These are phyloP conservation scores for Aaosphaeria arxii DNA, from an alignment of 2,329 filamentous ascomycete species.

Conservation along the genomic window DNA sequence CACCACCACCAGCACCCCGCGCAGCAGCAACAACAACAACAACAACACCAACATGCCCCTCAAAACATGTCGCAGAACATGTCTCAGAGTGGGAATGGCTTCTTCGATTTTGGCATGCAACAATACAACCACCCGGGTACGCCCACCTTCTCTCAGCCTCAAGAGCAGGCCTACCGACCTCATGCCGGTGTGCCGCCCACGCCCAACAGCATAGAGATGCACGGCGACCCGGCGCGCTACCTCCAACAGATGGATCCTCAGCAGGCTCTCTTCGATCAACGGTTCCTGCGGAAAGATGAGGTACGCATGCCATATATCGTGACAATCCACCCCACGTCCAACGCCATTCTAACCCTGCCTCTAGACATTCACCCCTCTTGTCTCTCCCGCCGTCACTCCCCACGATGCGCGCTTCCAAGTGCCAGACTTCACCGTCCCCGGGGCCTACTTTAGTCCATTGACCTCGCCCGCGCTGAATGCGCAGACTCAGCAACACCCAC, in stretches of 20 bases:
- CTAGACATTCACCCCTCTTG: conserved; percentile 77
- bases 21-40: conserved; percentile 6
- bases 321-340: too few species aligned
- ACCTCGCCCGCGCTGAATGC: conserved; percentile 78
- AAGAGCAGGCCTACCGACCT: conserved; percentile 45
- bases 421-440: conserved; percentile 60
- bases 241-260: conserved; percentile 54
- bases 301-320: conserved; percentile 17
- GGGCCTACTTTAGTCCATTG: conserved; percentile 77
- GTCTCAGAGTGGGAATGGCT: conserved; percentile 18
- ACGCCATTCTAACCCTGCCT: conserved; percentile 30
- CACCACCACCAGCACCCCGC: conserved; percentile 11
- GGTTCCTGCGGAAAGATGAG: conserved; percentile 61
- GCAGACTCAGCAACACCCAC: conserved; percentile 52
- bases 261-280: conserved; percentile 62
- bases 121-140: conserved; percentile 35
- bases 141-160: conserved; percentile 38
- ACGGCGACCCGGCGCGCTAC: conserved; percentile 57
- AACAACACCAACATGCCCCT: not conserved
- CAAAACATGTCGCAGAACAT: conserved; percentile 10
- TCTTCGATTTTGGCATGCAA: conserved; percentile 35
- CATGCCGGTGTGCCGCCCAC: conserved; percentile 71
- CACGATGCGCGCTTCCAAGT: conserved; percentile 65
- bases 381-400: conserved; percentile 80
- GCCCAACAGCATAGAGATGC: conserved; percentile 76